Evolutionary conservation across 768 basidiomycete genomes (phyloP).

Genomic region (Pleurotus ostreatus): DNA sequence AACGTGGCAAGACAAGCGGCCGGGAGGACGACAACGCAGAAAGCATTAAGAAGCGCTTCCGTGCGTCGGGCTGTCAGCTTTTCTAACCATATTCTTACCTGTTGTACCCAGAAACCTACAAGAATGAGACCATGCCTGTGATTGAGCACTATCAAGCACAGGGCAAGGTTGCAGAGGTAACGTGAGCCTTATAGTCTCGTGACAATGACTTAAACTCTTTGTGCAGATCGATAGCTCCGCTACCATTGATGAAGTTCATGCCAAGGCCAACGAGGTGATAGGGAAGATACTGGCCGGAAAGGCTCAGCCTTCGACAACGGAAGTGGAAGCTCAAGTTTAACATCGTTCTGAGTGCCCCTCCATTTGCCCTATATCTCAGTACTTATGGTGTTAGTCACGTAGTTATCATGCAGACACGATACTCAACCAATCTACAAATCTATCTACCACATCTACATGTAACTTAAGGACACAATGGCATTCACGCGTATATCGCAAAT

Average conservation of each 20-base stretch:
- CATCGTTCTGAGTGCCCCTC: neutral
- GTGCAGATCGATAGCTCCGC: constrained; percentile 68
- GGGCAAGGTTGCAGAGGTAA: constrained; percentile 77
- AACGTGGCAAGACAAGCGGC: constrained; percentile 91
- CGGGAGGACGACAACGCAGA: constrained; percentile 94
- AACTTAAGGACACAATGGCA: neutral
- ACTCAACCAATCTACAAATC: constrained; percentile 8
- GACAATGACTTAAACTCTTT: neutral
- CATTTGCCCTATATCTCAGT: neutral
- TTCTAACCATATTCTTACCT: neutral
- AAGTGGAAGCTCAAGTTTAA: neutral
- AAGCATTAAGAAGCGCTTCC: constrained; percentile 95
- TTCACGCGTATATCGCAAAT: constrained; percentile 47
- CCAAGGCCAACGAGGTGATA: constrained; percentile 52
- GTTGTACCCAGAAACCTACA: constrained; percentile 63
- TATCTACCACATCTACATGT: too few species aligned
- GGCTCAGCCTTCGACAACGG: neutral
- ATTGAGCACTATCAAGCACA: constrained; percentile 71
- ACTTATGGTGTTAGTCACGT: neutral
- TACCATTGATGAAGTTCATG: constrained; percentile 71
- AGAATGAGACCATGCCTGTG: constrained; percentile 88
- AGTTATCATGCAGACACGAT: constrained; percentile 1
- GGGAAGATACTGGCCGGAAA: neutral
- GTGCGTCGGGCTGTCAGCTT: constrained; percentile 37
- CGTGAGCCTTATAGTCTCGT: neutral